These are phyloP conservation scores for Dothideomycetidae sp. DNA, from an alignment of 2,329 filamentous ascomycete genomes.

Conservation along the genomic window DNA sequence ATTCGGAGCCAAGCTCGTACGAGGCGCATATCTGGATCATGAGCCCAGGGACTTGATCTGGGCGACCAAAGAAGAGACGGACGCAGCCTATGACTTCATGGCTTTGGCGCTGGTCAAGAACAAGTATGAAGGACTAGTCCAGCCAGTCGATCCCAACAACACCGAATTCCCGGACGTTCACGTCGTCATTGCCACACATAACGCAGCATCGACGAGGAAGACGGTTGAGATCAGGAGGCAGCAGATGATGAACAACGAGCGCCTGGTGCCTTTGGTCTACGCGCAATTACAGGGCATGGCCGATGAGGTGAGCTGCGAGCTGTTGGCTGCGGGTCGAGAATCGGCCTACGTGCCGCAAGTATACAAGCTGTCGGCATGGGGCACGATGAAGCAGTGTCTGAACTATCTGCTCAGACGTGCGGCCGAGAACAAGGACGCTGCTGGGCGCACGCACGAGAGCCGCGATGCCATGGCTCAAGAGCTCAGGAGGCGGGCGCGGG, in stretches of 20 bases:
- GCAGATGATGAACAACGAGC: conserved; percentile 27
- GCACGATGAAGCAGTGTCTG: conserved; percentile 56
- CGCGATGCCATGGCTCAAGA: conserved; percentile 38
- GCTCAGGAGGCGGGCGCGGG: conserved; percentile 28
- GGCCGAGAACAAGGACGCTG: conserved; percentile 49
- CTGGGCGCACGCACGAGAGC: conserved; percentile 39
- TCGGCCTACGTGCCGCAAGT: conserved; percentile 31
- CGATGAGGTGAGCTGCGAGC: conserved; percentile 61
- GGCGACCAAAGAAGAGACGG: conserved; percentile 39
- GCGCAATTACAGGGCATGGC: conserved; percentile 92
- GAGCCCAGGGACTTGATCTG: conserved; percentile 39
- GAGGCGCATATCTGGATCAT: conserved; percentile 40
- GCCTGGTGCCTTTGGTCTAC: conserved; percentile 41
- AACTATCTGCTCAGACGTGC: conserved; percentile 51
- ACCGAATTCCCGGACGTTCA: conserved; percentile 31
- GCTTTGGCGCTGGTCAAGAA: conserved; percentile 52
- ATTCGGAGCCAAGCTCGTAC: conserved; percentile 42
- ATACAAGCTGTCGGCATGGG: conserved; percentile 45
- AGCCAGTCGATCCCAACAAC: conserved; percentile 23
- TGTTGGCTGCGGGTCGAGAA: conserved; percentile 28
- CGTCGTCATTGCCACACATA: conserved; percentile 72
- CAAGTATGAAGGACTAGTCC: conserved; percentile 43
- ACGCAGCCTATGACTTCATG: conserved; percentile 55
- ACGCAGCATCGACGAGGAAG: conserved; percentile 51
- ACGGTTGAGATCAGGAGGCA: conserved; percentile 36